Evolutionary conservation across 768 basidiomycete species (phyloP), one percentile per base, ranked within the genome.

Genomic region (Russula lepida): DNA sequence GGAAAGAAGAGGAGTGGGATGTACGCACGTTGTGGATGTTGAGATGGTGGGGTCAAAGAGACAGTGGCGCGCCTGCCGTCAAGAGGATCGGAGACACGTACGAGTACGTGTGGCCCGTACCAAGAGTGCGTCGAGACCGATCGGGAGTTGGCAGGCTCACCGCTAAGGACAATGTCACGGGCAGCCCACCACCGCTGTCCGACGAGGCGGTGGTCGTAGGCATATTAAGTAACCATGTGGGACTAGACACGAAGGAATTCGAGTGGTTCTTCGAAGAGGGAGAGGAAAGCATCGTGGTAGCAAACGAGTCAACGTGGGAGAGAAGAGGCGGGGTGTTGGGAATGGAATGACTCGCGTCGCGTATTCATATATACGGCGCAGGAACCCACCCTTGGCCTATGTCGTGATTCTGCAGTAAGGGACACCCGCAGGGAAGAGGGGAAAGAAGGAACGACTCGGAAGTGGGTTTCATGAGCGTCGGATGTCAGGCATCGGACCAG

Each of bases 11-110:
- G n/a, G n/a, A n/a, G n/a, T 23, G 3, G 44, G 15, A 35, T 35
- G 51, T 21, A 21, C 63, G 60, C 39, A 61, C 63, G 37, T 12
- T 53, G 37, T 12, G 47, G 55, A 27, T 35, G 49, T 12, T 50
- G 44, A 27, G 41, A 35, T 25, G 4, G n/a, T 6, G 54, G 35
- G 25, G 60, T 60, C 1, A 62, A 53, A 23, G 64, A 56, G 52
- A 62, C 60, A 7, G 60, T 62, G n/a, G 64, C 35, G 64, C 64
- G 12, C 60, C 56, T n/a, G 64, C 60, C 5, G 64, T 64, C 17
- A 53, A 55, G 12, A 56, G 53, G 15, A 25, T 9, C 2, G 52
- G 44, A 2, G 60, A 46, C 6, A 35, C 43, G 32, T 62, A 47
- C 15, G n/a, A 11, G 43, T 62, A 47, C 27, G 25, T 19, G 35